Conservation (phyloP, 2,329 filamentous ascomycete species). For the Penicillium griseofulvum region DNA sequence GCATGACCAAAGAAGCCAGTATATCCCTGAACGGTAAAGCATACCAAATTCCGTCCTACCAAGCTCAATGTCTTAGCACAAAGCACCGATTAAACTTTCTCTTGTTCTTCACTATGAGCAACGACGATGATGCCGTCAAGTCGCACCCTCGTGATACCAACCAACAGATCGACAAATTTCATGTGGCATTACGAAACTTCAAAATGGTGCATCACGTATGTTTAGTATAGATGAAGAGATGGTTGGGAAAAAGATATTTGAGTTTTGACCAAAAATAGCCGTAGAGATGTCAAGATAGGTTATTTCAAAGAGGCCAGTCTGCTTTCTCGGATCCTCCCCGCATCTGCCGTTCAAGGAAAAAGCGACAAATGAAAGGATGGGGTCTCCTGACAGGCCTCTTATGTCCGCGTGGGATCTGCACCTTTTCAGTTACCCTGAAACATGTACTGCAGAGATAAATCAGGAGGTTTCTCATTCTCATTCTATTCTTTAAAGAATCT, state of each 20-base stretch:
- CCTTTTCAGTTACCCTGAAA: not conserved
- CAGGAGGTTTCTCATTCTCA: not conserved
- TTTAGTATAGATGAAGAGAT: not conserved
- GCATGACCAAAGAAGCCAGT: slow-evolving; percentile 1
- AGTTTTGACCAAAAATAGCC: slow-evolving; percentile 16
- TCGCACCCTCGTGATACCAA: slow-evolving; percentile 14
- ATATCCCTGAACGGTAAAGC: not conserved
- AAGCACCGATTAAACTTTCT: not conserved
- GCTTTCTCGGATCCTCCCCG: slow-evolving; percentile 1
- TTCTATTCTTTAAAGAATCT: not conserved
- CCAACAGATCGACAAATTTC: not conserved
- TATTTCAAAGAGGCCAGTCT: slow-evolving; percentile 1
- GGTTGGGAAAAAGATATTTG: not conserved
- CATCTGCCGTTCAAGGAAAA: not conserved
- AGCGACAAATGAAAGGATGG: slow-evolving; percentile 16
- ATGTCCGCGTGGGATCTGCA: not conserved
- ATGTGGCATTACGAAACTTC: not conserved
- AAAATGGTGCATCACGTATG: not conserved
- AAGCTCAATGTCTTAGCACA: not conserved
- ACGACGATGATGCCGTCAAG: slow-evolving; percentile 1
- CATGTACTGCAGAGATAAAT: not conserved
- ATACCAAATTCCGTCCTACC: slow-evolving; percentile 1
- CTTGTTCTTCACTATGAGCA: not conserved
- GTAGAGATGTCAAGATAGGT: not conserved
- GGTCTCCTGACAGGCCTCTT: slow-evolving; percentile 20